phyloP scores from a whole-genome alignment of 2,329 filamentous ascomycete genomes.

The Fusarium sp. region DNA sequence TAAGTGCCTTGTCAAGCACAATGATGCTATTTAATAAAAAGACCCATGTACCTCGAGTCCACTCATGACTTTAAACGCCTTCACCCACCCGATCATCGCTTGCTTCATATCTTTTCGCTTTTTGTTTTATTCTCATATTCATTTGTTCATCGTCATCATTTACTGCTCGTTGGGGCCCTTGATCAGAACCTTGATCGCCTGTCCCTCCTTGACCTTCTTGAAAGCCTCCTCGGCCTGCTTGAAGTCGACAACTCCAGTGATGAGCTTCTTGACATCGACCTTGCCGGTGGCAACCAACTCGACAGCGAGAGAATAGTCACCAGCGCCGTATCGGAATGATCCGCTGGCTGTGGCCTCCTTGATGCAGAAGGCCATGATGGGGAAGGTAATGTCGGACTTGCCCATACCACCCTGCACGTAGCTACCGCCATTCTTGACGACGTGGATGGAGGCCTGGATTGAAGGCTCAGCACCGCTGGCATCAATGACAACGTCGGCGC shows the following conservation, averaged over 20 bases:
- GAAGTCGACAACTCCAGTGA: slow-evolving; percentile 83
- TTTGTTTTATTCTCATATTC: slow-evolving; percentile 9
- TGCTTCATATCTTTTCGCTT: slow-evolving; percentile 13
- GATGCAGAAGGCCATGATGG: slow-evolving; percentile 88
- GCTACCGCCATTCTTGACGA: slow-evolving; percentile 76
- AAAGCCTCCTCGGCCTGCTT: slow-evolving; percentile 88
- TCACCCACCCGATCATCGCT: slow-evolving; percentile 8
- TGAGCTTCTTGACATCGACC: slow-evolving; percentile 85
- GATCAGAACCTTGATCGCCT: slow-evolving; percentile 79
- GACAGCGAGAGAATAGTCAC: slow-evolving; percentile 88
- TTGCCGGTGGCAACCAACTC: slow-evolving; percentile 79
- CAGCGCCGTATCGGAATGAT: slow-evolving; percentile 88
- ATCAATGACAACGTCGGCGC: slow-evolving; percentile 84
- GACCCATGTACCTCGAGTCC: slow-evolving; percentile 14
- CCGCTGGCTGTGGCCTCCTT: slow-evolving; percentile 92
- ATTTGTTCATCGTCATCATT: slow-evolving; percentile 27
- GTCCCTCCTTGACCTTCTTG: slow-evolving; percentile 84
- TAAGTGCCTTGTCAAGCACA: slow-evolving; percentile 6
- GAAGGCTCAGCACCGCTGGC: slow-evolving; percentile 83
- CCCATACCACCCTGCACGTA: slow-evolving; percentile 95
- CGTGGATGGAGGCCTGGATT: slow-evolving; percentile 81
- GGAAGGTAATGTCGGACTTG: slow-evolving; percentile 86
- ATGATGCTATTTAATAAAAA: slow-evolving; percentile 12
- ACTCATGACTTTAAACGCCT: slow-evolving; percentile 32
- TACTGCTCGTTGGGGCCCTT: slow-evolving; percentile 73